Base-by-base conservation (phyloP, 345 rosid species). In the Lenwebbia sp. region DNA sequence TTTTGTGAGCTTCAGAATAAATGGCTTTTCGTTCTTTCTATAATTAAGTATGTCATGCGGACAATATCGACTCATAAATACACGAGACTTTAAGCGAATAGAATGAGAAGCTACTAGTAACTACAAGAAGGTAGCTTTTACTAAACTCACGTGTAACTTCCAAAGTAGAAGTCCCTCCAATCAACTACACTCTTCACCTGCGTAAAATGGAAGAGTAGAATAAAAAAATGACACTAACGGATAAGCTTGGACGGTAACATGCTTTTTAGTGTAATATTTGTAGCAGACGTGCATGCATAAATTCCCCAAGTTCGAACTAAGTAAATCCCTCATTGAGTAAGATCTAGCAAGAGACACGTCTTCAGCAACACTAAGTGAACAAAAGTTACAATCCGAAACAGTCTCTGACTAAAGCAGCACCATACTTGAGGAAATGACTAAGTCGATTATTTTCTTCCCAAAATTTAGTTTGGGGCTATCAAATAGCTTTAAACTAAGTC, bases 151-250 rank as follows among this genome's bases (percentile, higher is more conserved):
- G 33, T 95, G 91, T 97, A 97, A 87, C 93, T 93, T 91, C 90
- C 92, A 86, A 91, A 86, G 92, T n/a, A n/a, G n/a, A n/a, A n/a
- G n/a, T n/a, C n/a, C n/a, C n/a, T n/a, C n/a, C n/a, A n/a, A n/a
- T n/a, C n/a, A n/a, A n/a, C n/a, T 96, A 97, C 87, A 91, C 98
- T 94, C 91, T 94, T 95, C 90, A 97, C 97, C 99, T 96, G 86
- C 84, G 88, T 88, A 83, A 88, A 88, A 47, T 78, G 37, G 25
- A 25, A 33, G 55, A 87, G 14, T 44, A 57, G 21, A 57, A 22
- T 54, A 30, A 30, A 51, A 82, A 56, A 82, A 49, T 26, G 40
- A 54, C 84, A 49, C 41, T 26, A 15, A 28, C 8, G 11, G 22
- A 28, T 4, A 62, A 62, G 75, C 75, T 14, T 30, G 75, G 40